phyloP scores from a whole-genome alignment of 2,329 filamentous ascomycete species.

The Clarireedia paspali region DNA sequence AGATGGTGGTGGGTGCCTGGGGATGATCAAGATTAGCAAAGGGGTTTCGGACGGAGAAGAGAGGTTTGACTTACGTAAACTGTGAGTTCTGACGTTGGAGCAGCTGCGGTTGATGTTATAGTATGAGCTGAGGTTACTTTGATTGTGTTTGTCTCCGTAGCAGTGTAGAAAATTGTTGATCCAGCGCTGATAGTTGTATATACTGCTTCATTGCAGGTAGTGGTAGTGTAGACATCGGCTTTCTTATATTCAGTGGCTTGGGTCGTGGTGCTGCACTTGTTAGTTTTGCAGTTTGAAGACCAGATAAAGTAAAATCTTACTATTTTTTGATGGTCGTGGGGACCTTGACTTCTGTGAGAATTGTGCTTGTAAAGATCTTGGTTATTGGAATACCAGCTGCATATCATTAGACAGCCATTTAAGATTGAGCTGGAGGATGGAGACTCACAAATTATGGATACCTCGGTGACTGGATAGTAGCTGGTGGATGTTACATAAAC shows the following conservation, averaged over 20 bases:
- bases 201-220: slow-evolving; percentile 26
- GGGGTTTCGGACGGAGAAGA: neutral
- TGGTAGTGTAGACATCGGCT: slow-evolving; percentile 31
- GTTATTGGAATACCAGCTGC: slow-evolving; percentile 35
- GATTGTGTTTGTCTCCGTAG: slow-evolving; percentile 36
- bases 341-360: slow-evolving; percentile 18
- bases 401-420: slow-evolving; percentile 35
- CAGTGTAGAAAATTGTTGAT: slow-evolving; percentile 34
- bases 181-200: slow-evolving; percentile 28
- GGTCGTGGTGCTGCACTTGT: neutral
- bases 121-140: slow-evolving; percentile 33
- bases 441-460: slow-evolving; percentile 39
- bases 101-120: slow-evolving; percentile 18
- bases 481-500: slow-evolving; percentile 31
- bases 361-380: slow-evolving; percentile 23
- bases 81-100: slow-evolving; percentile 22
- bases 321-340: slow-evolving; percentile 28
- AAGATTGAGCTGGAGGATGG: neutral
- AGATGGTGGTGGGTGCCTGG: slow-evolving; percentile 12
- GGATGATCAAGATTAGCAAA: slow-evolving; percentile 16
- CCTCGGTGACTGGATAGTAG: slow-evolving; percentile 39
- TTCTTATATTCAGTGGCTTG: neutral
- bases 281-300: neutral
- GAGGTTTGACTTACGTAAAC: slow-evolving; percentile 1
- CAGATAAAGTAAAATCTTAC: slow-evolving; percentile 14